A percentile compares a stretch with the other conserved stretches of the same genome.
Evolutionary conservation across 2,329 filamentous ascomycete species (phyloP).

Genomic region (Triangularia setosa): DNA sequence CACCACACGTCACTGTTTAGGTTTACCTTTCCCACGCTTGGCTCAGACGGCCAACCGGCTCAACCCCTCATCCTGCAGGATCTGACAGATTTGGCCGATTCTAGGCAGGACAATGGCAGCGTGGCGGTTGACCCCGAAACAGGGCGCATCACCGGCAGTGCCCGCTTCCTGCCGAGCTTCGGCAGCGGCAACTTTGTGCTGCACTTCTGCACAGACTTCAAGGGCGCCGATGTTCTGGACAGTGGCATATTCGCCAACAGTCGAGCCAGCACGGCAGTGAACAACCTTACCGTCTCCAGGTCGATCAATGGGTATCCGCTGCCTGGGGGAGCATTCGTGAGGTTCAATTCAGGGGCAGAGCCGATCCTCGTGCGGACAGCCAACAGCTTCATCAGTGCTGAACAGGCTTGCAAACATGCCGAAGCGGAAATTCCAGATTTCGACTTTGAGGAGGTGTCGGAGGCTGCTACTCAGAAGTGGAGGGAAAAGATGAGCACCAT

Average conservation of each 20-base stretch:
- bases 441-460: conserved; percentile 54
- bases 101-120: conserved; percentile 54
- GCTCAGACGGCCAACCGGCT: conserved; percentile 34
- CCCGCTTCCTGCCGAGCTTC: conserved; percentile 61
- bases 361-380: conserved; percentile 63
- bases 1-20: conserved; percentile 63
- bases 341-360: conserved; percentile 49
- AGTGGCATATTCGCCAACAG: conserved; percentile 60
- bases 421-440: conserved; percentile 66
- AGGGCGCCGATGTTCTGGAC: conserved; percentile 53
- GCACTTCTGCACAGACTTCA: conserved; percentile 66
- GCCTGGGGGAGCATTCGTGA: conserved; percentile 60
- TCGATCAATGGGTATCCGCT: conserved; percentile 52
- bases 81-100: conserved; percentile 59
- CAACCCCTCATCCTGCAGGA: conserved; percentile 63
- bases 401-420: conserved; percentile 64
- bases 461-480: conserved; percentile 56
- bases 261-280: conserved; percentile 45
- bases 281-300: conserved; percentile 45
- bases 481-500: conserved; percentile 57
- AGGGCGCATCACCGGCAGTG: conserved; percentile 61
- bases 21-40: conserved; percentile 55
- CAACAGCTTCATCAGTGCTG: conserved; percentile 63
- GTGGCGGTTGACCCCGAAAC: conserved; percentile 51
- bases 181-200: conserved; percentile 56